Base-by-base conservation (phyloP, 139 green algal species). In the Chlamydomonas sphaeroides region DNA sequence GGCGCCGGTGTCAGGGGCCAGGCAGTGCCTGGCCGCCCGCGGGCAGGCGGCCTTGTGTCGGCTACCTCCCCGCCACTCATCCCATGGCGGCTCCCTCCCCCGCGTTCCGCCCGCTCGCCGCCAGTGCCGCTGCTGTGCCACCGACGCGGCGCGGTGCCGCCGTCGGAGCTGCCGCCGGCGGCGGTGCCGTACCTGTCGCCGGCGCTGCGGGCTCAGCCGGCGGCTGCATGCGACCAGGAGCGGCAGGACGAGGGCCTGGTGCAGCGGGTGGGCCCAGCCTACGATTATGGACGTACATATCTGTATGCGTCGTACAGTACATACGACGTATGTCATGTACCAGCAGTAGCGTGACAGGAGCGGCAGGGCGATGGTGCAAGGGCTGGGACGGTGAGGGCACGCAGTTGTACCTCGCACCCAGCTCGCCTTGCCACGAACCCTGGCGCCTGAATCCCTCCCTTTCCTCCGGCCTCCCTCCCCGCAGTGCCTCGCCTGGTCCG, bases 81-180 rank as follows among this genome's bases (percentile, higher is more conserved):
- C n/a, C 36, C 65, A 49, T 49, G 32, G 35, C 7, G 25, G 35
- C 35, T 11, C 33, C 35, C 17, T 23, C 39, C 66, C 66, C 26
- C 25, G 3, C 39, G 21, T 72, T 21, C 66, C 38, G 21, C 25
- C 66, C 38, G 5, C 8, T 61, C 26, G 20, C 30, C 15, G 41
- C 35, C 59, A 80, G 74, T 80, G 59, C 74, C 74, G 1, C 39
- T 80, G 59, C 38, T 70, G 59, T 80, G 74, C 59, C 74, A 80
- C 61, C 74, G 74, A 3, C 38, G 39, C 28, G n/a, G 15, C 6
- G 36, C 30, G 15, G 20, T 30, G 15, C 39, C 57, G 3, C 39
- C 74, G 10, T 21, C 39, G 0, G 59, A 48, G 17, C n/a, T 71
- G 33, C 39, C 28, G 6, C 59, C 59, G 4, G 74, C 42, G 6